Evolutionary conservation across 192 early-diverging fungal species (phyloP), one percentile per base, ranked within the genome.

Genomic region (Piromyces sp.): DNA sequence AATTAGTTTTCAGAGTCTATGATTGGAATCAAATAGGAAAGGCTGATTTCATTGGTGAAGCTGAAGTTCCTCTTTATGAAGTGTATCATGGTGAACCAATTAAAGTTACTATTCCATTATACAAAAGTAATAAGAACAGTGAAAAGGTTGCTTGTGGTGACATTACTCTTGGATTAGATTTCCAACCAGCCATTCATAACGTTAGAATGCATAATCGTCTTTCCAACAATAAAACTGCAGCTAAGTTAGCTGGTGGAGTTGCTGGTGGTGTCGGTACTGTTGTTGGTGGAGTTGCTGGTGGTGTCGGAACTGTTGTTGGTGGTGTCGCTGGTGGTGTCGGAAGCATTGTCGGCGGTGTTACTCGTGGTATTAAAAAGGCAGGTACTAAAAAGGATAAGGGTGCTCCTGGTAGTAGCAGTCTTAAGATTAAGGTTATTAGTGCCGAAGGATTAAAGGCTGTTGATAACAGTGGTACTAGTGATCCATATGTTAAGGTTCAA

Each of bases 11-110:
- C 22, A 89, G 93, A 40, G 87, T 94, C 15, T 95, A 86, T 82
- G 94, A 95, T 85, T 95, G 93, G 93, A 92, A 95, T 81, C 90
- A 93, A 86, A 84, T 95, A 40, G 89, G 89, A 78, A 87, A 88
- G 28, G 87, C 91, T 82, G 90, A 88, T 42, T 87, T 88, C 68
- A 85, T 95, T 13, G 93, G 91, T 79, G 79, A 81, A 7, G 86
- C 85, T 26, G 83, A 83, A 13, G 84, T 95, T 40, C 85, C 89
- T 42, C 85, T 95, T 28, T 83, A 83, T 30, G 87, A 88, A 31
- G 83, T 93, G 31, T 89, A 89, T n/a, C 84, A 89, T 30, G 83
- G 86, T 68, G 83, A 90, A 36, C 19, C 0, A 28, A 5, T 68
- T 68, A 68, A 17, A n/a, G 11, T n/a, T 11, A 68, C 2, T 9